Evolutionary conservation across 352 stramenopile genomes (phyloP).

Genomic region (Globisporangium megalacanthum): DNA sequence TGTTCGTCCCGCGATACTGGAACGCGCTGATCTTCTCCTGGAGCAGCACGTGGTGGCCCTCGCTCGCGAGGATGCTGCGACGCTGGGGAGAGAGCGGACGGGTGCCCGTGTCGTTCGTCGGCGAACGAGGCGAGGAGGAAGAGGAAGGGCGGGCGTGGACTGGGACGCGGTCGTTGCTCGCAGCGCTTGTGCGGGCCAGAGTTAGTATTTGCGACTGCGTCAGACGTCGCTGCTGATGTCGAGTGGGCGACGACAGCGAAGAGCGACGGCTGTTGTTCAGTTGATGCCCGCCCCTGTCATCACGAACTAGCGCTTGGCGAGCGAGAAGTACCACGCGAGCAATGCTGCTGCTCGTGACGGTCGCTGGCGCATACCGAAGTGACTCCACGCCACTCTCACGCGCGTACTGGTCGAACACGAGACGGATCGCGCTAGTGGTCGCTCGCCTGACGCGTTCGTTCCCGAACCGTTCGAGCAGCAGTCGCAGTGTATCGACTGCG

Average conservation of each 20-base stretch:
- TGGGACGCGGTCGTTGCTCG: background rate
- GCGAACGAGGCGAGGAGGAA: conserved; percentile 1
- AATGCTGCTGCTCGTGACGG: conserved; percentile 15
- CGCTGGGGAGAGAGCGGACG: background rate
- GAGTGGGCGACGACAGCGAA: background rate
- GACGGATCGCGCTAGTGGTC: conserved; percentile 7
- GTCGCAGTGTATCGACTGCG: conserved; percentile 13
- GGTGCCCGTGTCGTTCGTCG: background rate
- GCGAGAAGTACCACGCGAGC: conserved; percentile 4
- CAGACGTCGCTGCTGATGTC: background rate
- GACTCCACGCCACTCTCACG: conserved; percentile 7
- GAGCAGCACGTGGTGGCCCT: conserved; percentile 13
- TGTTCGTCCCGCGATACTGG: conserved; percentile 9
- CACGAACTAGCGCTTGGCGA: background rate
- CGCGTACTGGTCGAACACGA: conserved; percentile 10
- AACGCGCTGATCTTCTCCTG: conserved; percentile 17
- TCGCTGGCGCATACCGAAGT: conserved; percentile 3
- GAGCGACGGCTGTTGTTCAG: background rate
- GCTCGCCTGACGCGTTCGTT: background rate
- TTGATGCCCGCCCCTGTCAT: background rate
- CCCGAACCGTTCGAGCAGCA: conserved; percentile 11
- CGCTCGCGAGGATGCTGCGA: conserved; percentile 14
- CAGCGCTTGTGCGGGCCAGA: background rate
- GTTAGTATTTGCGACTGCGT: background rate
- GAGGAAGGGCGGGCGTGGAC: background rate